Base-by-base conservation (phyloP, 345 rosid genomes). In the Salix brachista region DNA sequence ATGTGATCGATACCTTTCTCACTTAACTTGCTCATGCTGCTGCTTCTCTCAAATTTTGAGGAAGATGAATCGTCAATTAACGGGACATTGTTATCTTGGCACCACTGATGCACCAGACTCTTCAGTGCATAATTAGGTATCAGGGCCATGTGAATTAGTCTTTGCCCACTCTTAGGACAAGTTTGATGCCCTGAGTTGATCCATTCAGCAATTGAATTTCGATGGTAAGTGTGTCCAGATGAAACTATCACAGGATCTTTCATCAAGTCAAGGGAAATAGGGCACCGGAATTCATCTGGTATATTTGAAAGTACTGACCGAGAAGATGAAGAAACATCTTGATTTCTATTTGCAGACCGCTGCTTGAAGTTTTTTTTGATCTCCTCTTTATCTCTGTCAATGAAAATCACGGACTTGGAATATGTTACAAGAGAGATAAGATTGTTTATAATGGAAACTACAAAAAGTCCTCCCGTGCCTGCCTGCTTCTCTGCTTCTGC, bases 201-300 rank as follows among this genome's bases (percentile, higher is more conserved):
- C 96, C 96, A 91, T 41, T 84, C 87, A 7, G 90, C 83, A 65
- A 91, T 91, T 9, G 93, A 91, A 72, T 65, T 85, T 26, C 91
- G 85, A 71, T 91, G 91, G 46, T 85, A 91, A 0, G 93, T 88
- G 77, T 90, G 94, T 46, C 94, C 92, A 0, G 94, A 90, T 4
- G 90, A 84, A 36, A 90, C 87, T 18, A 87, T 88, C 74, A 90
- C 94, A 0, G 92, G 94, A 71, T 90, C 92, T 66, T 79, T 88
- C 90, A 90, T 87, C 85, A 91, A 50, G 72, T 91, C 92, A 12
- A 91, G 88, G 13, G 92, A 85, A 76, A 91, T 86, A 2, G 92
- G 94, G 79, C 91, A 91, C 7, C 87, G 87, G 37, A 89, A 86
- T 65, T 89, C 94, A 61, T 90, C 90, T 17, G 94, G 91, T 67